A percentile compares a stretch with the other conserved stretches of the same genome.
phyloP scores from a whole-genome alignment of 371 early-diverging fungal species.

The Smittium mucronatum region DNA sequence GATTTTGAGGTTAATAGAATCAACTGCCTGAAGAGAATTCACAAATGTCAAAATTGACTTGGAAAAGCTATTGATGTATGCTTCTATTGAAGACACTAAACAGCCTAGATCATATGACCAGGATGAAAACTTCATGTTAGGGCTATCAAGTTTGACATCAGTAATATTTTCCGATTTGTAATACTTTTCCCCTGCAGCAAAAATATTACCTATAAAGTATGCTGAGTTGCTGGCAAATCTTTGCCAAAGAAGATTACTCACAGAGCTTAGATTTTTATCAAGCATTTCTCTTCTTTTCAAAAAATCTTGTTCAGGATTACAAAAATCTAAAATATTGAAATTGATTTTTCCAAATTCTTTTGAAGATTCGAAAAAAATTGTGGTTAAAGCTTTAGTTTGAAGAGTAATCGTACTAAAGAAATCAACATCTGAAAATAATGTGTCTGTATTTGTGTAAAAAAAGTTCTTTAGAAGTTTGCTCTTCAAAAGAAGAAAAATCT shows the following conservation, averaged over 20 bases:
- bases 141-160: not conserved
- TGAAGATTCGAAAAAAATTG: not conserved
- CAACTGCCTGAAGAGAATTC: not conserved
- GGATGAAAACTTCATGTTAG: not conserved
- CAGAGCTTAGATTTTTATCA: not conserved
- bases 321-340: not conserved
- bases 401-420: not conserved
- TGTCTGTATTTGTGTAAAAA: not conserved
- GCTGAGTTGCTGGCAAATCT: not conserved
- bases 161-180: not conserved
- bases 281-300: not conserved
- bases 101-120: not conserved
- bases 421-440: not conserved
- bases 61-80: not conserved
- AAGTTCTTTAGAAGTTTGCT: not conserved
- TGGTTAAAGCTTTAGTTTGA: not conserved
- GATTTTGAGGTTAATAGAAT: not conserved
- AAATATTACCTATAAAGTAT: not conserved
- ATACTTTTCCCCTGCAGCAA: not conserved
- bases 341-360: not conserved
- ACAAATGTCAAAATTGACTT: not conserved
- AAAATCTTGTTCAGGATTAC: not conserved
- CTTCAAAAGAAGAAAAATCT: not conserved
- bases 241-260: not conserved
- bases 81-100: not conserved